These are phyloP conservation scores for Dendrobium huoshanense DNA, from an alignment of 106 monocot species.

Conservation along the genomic window DNA sequence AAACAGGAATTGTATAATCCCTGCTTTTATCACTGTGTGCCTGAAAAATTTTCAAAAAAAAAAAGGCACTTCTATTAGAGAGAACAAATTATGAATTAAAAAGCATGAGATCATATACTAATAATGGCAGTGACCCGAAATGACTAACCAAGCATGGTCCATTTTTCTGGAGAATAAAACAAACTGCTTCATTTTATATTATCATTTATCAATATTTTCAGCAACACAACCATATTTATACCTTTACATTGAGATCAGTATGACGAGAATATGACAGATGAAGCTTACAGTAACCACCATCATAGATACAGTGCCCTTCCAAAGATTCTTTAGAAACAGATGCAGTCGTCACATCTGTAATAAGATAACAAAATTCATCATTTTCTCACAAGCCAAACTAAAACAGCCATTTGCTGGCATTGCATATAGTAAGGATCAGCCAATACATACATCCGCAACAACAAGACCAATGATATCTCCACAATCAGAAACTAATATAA, in stretches of 20 bases:
- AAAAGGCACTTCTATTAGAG: background rate
- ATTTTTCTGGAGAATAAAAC: too few relatives aligned
- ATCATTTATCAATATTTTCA: too few relatives aligned
- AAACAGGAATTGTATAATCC: slow-evolving; percentile 66
- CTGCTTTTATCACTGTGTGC: slow-evolving; percentile 84
- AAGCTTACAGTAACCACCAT: slow-evolving; percentile 94
- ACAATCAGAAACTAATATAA: too few relatives aligned
- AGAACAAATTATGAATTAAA: too few relatives aligned
- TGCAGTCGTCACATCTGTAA: slow-evolving; percentile 57
- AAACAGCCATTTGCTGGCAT: background rate
- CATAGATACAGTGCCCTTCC: slow-evolving; percentile 89
- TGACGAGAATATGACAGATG: slow-evolving; percentile 95
- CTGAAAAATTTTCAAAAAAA: slow-evolving; percentile 24
- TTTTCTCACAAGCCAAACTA: background rate
- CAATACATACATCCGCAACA: too few relatives aligned
- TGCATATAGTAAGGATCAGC: too few relatives aligned
- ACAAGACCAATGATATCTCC: too few relatives aligned
- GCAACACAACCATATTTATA: slow-evolving; percentile 15
- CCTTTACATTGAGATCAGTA: slow-evolving; percentile 97
- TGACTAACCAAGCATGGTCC: too few relatives aligned
- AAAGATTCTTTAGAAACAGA: slow-evolving; percentile 69
- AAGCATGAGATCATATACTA: too few relatives aligned
- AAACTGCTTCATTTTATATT: too few relatives aligned
- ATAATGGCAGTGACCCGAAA: too few relatives aligned
- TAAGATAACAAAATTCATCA: background rate